Conservation (phyloP, 371 early-diverging fungal species). For the Conidiobolus incongruus region DNA sequence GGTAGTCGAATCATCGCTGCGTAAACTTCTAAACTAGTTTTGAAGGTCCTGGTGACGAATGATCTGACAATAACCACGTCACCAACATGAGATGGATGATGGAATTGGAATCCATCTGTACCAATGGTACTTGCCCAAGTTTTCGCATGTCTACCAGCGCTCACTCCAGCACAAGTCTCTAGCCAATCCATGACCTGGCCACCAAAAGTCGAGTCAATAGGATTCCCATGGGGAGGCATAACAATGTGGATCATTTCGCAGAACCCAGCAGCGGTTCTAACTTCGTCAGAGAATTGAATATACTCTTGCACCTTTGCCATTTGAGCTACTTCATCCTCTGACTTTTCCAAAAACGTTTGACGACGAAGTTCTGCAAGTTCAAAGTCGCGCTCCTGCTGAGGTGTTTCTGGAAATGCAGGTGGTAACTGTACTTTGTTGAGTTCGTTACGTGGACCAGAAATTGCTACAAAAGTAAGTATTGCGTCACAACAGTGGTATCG, state of each 20-base stretch:
- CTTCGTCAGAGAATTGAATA: neutral
- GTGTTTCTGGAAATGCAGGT: slow-evolving; percentile 14
- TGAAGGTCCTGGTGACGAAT: slow-evolving; percentile 21
- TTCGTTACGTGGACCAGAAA: slow-evolving; percentile 13
- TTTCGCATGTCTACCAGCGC: slow-evolving; percentile 27
- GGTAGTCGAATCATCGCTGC: slow-evolving; percentile 5
- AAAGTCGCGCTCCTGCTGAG: slow-evolving; percentile 20
- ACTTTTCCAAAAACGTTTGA: slow-evolving; percentile 15
- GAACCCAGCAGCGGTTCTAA: neutral
- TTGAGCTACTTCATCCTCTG: neutral
- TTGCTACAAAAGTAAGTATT: slow-evolving; percentile 49
- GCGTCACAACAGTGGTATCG: slow-evolving; percentile 27
- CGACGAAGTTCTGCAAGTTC: slow-evolving; percentile 31
- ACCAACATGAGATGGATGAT: slow-evolving; percentile 23
- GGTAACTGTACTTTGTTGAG: slow-evolving; percentile 19
- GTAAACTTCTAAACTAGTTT: slow-evolving; percentile 29
- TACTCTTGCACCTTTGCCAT: neutral
- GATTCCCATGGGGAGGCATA: slow-evolving; percentile 55
- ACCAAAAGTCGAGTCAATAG: slow-evolving; percentile 46
- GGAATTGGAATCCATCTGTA: slow-evolving; percentile 25
- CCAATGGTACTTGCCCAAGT: slow-evolving; percentile 5
- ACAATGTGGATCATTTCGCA: slow-evolving; percentile 40
- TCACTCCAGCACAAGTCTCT: slow-evolving; percentile 37
- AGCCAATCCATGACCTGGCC: slow-evolving; percentile 63
- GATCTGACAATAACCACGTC: slow-evolving; percentile 27